Percentiles rank a stretch among this genome's conserved stretches.
These are phyloP conservation scores for Teunomyces panamensis DNA, from an alignment of 805 yeast species.

Conservation along the genomic window DNA sequence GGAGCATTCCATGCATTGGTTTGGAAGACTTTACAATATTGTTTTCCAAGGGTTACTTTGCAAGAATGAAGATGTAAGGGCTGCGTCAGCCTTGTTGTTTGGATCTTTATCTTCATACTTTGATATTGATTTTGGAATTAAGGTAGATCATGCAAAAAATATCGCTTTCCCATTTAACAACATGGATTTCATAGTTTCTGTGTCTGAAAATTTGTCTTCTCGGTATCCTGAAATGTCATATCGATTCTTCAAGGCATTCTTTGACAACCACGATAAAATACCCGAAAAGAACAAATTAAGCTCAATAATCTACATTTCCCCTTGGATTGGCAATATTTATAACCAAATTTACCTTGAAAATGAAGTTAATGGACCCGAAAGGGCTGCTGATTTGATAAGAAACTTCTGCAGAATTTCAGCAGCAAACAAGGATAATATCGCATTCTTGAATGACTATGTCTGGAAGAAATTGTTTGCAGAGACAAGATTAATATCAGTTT, in stretches of 20 bases:
- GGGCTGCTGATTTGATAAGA: constrained; percentile 58
- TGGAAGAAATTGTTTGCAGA: constrained; percentile 70
- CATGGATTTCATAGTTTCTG: constrained; percentile 54
- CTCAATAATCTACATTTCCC: constrained; percentile 54
- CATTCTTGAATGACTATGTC: constrained; percentile 54
- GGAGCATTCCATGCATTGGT: constrained; percentile 32
- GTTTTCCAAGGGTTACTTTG: constrained; percentile 68
- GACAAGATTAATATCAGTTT: constrained; percentile 51
- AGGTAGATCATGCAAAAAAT: constrained; percentile 52
- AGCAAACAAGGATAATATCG: constrained; percentile 43
- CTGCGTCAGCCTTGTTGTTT: constrained; percentile 60
- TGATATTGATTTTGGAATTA: constrained; percentile 57
- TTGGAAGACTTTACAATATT: constrained; percentile 63
- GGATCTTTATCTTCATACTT: constrained; percentile 61
- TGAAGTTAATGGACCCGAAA: constrained; percentile 57
- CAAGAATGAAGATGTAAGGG: constrained; percentile 54
- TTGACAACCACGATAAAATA: constrained; percentile 40
- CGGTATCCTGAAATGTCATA: constrained; percentile 59
- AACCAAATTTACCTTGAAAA: constrained; percentile 52
- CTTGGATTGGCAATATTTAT: constrained; percentile 73
- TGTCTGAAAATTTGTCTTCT: constrained; percentile 56
- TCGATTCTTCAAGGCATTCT: constrained; percentile 54
- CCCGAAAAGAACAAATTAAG: constrained; percentile 33
- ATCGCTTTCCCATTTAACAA: constrained; percentile 68
- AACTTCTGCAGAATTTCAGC: constrained; percentile 60